Evolutionary conservation across 345 rosid species (phyloP), one percentile per base, ranked within the genome.

Genomic region (Murraya koenigii): DNA sequence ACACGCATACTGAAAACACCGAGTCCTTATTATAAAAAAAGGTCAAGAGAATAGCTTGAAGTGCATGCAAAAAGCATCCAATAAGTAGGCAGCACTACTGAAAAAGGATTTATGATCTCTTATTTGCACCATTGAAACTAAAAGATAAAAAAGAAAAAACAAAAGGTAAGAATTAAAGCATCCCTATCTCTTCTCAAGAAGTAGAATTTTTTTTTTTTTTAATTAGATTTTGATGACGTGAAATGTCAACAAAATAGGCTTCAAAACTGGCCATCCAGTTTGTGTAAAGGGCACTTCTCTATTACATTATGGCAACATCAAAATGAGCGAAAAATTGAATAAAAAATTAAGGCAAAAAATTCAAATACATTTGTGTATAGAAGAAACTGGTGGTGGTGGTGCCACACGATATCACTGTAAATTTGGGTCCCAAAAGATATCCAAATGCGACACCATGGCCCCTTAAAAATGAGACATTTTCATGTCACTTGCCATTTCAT

Each of bases 121-220:
- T 59, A 47, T 72, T 56, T 63, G 80, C 80, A 79, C 82, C 85
- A 71, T 59, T 75, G 82, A 75, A 82, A 14, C 63, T 23, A 26
- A 70, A 70, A 47, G 55, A 6, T 52, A 1, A 17, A 52, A 52
- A 28, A 25, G 13, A 30, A 17, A 52, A 52, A 28, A 25, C 13
- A 30, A 63, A 30, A 5, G 30, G 20, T 8, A 35, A 33, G 56
- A 60, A 28, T 19, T 17, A 10, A 65, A 52, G 66, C 75, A 73
- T 62, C 14, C 8, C 30, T 59, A 28, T 41, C 56, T 71, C 72
- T 22, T 30, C 13, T 3, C 15, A 47, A 58, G 9, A 30, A 38
- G 7, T 52, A 52, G 49, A 41, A 2, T 41, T 41, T 41, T 41
- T 41, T 39, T 44, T 9, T 39, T 44, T 41, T 2, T 41, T 0